phyloP scores from a whole-genome alignment of 139 green algal genomes.

The Tetradesmus obliquus region DNA sequence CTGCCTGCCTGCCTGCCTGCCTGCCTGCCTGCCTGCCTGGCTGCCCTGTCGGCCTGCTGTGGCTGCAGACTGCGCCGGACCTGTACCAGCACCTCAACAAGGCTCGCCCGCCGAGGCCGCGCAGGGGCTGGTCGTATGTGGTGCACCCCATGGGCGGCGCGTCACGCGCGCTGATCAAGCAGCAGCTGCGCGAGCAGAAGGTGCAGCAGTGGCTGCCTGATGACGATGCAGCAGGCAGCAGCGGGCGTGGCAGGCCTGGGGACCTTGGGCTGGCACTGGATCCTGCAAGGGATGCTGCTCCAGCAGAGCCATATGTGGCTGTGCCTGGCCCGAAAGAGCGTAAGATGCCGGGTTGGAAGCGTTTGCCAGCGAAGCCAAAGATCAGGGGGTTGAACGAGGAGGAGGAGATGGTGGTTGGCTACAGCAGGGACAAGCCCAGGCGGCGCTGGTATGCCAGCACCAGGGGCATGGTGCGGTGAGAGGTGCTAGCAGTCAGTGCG shows the following conservation, averaged over 20 bases:
- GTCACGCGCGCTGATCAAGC: neutral
- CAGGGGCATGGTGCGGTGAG: neutral
- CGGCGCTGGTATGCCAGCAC: slow-evolving; percentile 6
- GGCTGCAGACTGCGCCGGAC: slow-evolving; percentile 16
- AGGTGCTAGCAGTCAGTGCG: neutral
- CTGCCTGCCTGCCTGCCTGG: neutral
- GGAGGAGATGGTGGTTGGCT: neutral
- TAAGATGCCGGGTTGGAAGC: too few relatives aligned
- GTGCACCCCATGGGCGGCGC: slow-evolving; percentile 40
- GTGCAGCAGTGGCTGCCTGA: slow-evolving; percentile 10
- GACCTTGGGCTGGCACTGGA: neutral
- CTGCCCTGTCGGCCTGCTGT: neutral
- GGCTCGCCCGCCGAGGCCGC: slow-evolving; percentile 13
- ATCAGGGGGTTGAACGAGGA: slow-evolving; percentile 38
- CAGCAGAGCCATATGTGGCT: slow-evolving; percentile 34
- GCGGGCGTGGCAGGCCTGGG: neutral
- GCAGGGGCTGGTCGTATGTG: slow-evolving; percentile 29
- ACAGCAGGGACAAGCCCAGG: neutral
- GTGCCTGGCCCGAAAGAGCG: neutral
- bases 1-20: too few relatives aligned
- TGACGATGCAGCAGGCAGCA: neutral
- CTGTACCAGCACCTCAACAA: neutral
- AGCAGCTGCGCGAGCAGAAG: neutral
- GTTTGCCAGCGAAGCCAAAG: neutral
- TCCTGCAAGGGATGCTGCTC: neutral